These are phyloP conservation scores for Peronospora farinosa DNA, from an alignment of 352 stramenopile species.

Conservation along the genomic window DNA sequence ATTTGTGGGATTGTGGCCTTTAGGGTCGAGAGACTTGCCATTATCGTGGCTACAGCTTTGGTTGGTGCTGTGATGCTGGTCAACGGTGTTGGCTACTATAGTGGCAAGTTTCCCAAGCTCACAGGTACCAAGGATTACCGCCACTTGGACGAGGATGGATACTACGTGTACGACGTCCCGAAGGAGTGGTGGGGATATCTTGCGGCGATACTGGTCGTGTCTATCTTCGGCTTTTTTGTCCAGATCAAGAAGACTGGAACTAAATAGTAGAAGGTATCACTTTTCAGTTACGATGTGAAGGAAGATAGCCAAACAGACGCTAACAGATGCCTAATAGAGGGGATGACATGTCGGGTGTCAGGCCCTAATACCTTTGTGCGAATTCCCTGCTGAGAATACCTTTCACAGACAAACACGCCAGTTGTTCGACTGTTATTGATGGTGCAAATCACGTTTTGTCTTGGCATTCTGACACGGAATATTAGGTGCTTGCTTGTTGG, in stretches of 20 bases:
- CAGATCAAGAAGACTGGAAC: conserved; percentile 48
- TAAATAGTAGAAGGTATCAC: background rate
- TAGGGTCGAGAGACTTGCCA: conserved; percentile 36
- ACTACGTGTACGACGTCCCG: conserved; percentile 44
- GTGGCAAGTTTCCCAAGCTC: conserved; percentile 40
- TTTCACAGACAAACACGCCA: too few relatives aligned
- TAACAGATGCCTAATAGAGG: too few relatives aligned
- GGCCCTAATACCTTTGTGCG: too few relatives aligned
- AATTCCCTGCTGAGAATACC: too few relatives aligned
- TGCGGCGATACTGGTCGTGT: conserved; percentile 36
- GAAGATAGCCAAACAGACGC: too few relatives aligned
- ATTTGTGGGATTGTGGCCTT: conserved; percentile 40
- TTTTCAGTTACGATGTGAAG: too few relatives aligned
- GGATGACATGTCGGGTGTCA: too few relatives aligned
- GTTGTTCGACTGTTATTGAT: too few relatives aligned
- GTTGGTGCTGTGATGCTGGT: conserved; percentile 37
- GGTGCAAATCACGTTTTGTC: too few relatives aligned
- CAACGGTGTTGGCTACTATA: conserved; percentile 60
- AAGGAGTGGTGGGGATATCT: conserved; percentile 52
- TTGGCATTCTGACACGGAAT: too few relatives aligned
- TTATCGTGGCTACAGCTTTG: conserved; percentile 60
- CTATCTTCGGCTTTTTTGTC: conserved; percentile 37
- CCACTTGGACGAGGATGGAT: conserved; percentile 26
- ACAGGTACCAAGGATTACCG: conserved; percentile 36
- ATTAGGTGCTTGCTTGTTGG: too few relatives aligned